Evolutionary conservation across 2,329 filamentous ascomycete genomes (phyloP), one percentile per base, ranked within the genome.

Genomic region (Cryoendolithus antarcticus): DNA sequence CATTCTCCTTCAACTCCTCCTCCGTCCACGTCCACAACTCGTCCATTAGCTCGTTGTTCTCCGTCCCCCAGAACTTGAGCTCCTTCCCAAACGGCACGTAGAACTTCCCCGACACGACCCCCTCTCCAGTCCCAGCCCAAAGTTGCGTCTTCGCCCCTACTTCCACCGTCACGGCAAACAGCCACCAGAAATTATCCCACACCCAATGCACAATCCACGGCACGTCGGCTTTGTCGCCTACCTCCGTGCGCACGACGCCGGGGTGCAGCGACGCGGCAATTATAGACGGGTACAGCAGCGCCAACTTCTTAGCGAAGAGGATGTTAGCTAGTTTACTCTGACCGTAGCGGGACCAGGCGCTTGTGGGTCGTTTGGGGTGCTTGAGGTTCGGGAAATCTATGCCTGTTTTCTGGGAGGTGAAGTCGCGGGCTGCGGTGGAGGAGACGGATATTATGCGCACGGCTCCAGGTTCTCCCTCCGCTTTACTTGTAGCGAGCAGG

Each of bases 321-420:
- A 72, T 54, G 31, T 71, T 71, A 4, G 67, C 66, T 5, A 73
- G 59, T 45, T 72, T 73, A 19, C 61, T 63, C 32, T 65, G 59
- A 4, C 64, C 66, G 50, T 74, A 73, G 12, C 66, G 62, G 3
- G 41, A 41, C 47, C 54, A 60, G 0, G 60, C 35, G 35, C 30
- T 31, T 15, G 32, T 21, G 13, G 32, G 15, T 15, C 27, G 28
- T 21, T 37, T 28, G 2, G 35, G 29, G 5, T 29, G 30, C 13
- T 37, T 37, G 35, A 37, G 10, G 35, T 13, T 37, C 10, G 15
- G 28, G 13, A 31, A 37, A 7, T 29, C 12, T 9, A 37, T 37
- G 13, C 35, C 35, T 27, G 24, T 27, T 27, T 27, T 27, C 24
- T 27, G 24, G 24, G 24, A 27, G 29, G 9, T 31, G 27, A 30